Base-by-base conservation (phyloP, 768 basidiomycete genomes). In the Collybia sordida region DNA sequence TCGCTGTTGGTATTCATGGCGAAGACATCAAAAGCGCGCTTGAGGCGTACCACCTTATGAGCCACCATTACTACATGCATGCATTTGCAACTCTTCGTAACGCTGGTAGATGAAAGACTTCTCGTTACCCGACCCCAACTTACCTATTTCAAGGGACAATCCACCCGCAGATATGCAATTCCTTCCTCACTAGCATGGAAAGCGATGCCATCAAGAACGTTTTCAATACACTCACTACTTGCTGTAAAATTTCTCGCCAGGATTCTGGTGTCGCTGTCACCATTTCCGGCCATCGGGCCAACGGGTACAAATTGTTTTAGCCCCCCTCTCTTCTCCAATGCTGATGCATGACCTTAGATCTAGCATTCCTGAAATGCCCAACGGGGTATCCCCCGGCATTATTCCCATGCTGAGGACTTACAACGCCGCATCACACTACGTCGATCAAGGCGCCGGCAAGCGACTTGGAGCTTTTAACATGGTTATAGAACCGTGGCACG, bases 131-230 rank as follows among this genome's bases (percentile, higher is more conserved):
- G n/a, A n/a, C n/a, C n/a, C n/a, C n/a, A n/a, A n/a, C n/a, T n/a
- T n/a, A n/a, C n/a, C 98, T 99, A 83, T 98, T 98, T 65, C 94
- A 96, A 40, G 96, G 96, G 25, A 98, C 95, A 6, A 95, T 94
- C 19, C 77, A 91, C 63, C 83, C 93, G 15, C 96, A 98, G 65
- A 79, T 98, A 61, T 84, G 90, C 54, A 95, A 93, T 3, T 98
- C 97, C 73, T 99, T 98, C 83, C 83, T 99, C 50, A 86, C 98
- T 40, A 86, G 86, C 63, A 98, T 98, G 97, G 93, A 93, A 70
- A 94, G 98, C 17, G 97, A 98, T 67, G 95, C 93, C 4, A 98
- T 98, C 52, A 96, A 99, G 59, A 97, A 96, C 17, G 98, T 99
- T 70, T 99, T 98, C 67, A 95, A 98, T 59, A 98, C 97, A 0